Evolutionary conservation across 805 yeast genomes (phyloP).

Genomic region (Ogataea trehalophila): DNA sequence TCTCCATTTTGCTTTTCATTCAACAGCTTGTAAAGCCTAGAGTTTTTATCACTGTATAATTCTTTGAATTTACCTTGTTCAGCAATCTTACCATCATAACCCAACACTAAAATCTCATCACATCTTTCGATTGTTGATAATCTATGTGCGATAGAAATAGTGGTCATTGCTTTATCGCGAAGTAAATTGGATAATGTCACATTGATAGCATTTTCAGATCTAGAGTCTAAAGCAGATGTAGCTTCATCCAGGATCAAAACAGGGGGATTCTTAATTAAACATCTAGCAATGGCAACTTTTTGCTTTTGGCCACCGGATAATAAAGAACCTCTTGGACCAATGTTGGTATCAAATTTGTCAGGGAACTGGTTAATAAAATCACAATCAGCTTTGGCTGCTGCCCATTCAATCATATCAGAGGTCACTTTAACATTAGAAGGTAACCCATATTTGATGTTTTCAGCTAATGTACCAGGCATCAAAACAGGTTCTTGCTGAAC

Average conservation of each 20-base stretch:
- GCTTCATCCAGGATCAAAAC: slow-evolving; percentile 72
- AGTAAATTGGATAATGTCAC: slow-evolving; percentile 58
- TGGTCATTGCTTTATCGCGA: slow-evolving; percentile 57
- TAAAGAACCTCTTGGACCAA: slow-evolving; percentile 72
- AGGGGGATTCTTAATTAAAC: slow-evolving; percentile 61
- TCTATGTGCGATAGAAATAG: slow-evolving; percentile 88
- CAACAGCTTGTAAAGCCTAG: slow-evolving; percentile 29
- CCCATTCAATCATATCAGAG: slow-evolving; percentile 56
- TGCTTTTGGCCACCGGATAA: slow-evolving; percentile 77
- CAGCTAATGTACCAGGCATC: slow-evolving; percentile 81
- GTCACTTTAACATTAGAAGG: slow-evolving; percentile 46
- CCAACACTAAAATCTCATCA: slow-evolving; percentile 76
- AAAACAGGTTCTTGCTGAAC: slow-evolving; percentile 92
- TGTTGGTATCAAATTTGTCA: slow-evolving; percentile 71
- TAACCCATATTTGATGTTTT: slow-evolving; percentile 77
- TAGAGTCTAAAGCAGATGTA: slow-evolving; percentile 88
- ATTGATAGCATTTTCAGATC: slow-evolving; percentile 81
- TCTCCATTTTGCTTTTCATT: slow-evolving; percentile 24
- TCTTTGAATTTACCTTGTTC: slow-evolving; percentile 69
- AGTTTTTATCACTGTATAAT: slow-evolving; percentile 39
- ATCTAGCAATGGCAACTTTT: slow-evolving; percentile 71
- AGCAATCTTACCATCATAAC: slow-evolving; percentile 68
- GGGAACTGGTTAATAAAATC: slow-evolving; percentile 73
- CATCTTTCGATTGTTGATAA: slow-evolving; percentile 82
- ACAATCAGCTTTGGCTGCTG: slow-evolving; percentile 72